Evolutionary conservation across 2,329 filamentous ascomycete species (phyloP).

Genomic region (Phialophora macrospora): DNA sequence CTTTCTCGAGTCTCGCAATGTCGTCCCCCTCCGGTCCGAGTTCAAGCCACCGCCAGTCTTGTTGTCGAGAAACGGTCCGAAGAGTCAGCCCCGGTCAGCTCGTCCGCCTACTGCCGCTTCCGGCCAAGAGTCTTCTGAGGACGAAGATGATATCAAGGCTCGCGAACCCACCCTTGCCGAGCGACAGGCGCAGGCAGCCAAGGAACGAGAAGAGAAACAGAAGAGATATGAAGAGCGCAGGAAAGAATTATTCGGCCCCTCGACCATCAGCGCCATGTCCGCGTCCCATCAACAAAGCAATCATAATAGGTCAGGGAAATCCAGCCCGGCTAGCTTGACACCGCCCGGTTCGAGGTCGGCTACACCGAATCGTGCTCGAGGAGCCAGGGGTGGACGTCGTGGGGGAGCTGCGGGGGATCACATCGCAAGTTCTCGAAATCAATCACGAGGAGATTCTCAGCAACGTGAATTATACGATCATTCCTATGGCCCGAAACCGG

Average conservation of each 20-base stretch:
- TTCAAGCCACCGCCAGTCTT: slow-evolving; percentile 86
- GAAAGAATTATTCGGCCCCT: slow-evolving; percentile 80
- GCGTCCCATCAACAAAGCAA: slow-evolving; percentile 24
- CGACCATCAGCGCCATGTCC: slow-evolving; percentile 38
- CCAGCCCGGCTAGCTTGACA: slow-evolving; percentile 66
- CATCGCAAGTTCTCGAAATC: slow-evolving; percentile 35
- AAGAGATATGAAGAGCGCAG: slow-evolving; percentile 86
- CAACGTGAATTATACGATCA: slow-evolving; percentile 77
- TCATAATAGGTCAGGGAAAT: slow-evolving; percentile 56
- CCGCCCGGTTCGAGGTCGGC: slow-evolving; percentile 56
- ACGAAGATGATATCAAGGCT: slow-evolving; percentile 65
- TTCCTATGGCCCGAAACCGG: slow-evolving; percentile 68
- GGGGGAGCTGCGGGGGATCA: slow-evolving; percentile 44
- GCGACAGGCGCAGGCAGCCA: slow-evolving; percentile 75
- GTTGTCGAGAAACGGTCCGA: slow-evolving; percentile 71
- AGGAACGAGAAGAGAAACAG: slow-evolving; percentile 83
- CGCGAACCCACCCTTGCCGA: slow-evolving; percentile 73
- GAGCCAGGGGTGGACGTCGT: slow-evolving; percentile 30
- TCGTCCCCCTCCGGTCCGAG: slow-evolving; percentile 67
- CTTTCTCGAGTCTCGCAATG: slow-evolving; percentile 68
- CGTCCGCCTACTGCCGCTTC: slow-evolving; percentile 27
- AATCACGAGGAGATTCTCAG: slow-evolving; percentile 38
- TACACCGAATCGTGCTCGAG: slow-evolving; percentile 48
- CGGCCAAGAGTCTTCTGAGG: slow-evolving; percentile 57
- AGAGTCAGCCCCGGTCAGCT: slow-evolving; percentile 31